Evolutionary conservation across 1,284 basidiomycete species (phyloP).

Genomic region (Wolfiporia cocos): DNA sequence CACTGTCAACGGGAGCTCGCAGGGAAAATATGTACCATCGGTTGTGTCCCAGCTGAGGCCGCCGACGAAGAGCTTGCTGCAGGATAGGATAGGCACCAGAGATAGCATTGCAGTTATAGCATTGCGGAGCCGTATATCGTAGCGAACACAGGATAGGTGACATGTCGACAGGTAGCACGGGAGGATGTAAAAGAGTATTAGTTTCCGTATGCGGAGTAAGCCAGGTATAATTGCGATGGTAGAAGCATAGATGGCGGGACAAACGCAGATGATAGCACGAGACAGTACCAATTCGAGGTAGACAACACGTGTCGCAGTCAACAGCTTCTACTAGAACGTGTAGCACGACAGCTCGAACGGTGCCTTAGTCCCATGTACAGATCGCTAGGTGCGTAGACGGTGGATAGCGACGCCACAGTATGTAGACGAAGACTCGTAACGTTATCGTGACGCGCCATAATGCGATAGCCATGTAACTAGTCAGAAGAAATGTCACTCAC

Average conservation of each 20-base stretch:
- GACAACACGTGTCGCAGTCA: no score
- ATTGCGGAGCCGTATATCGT: slow-evolving; percentile 11
- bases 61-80: slow-evolving; percentile 97
- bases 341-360: no score
- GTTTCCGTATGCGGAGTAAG: slow-evolving; percentile 24
- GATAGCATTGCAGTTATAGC: slow-evolving; percentile 13
- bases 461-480: slow-evolving; percentile 13
- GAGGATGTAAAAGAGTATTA: slow-evolving; percentile 20
- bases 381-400: no score
- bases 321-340: no score
- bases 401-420: no score
- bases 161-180: slow-evolving; percentile 23
- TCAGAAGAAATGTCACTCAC: slow-evolving; percentile 50
- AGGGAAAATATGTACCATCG: slow-evolving; percentile 64
- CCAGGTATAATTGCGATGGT: slow-evolving; percentile 19
- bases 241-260: no score
- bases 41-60: slow-evolving; percentile 97
- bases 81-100: slow-evolving; percentile 9
- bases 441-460: slow-evolving; percentile 29
- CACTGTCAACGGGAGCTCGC: slow-evolving; percentile 3
- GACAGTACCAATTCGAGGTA: no score
- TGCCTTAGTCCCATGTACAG: no score
- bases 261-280: no score
- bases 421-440: no score
- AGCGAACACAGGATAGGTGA: slow-evolving; percentile 19